A percentile compares a stretch with the other conserved stretches of the same genome.
Conservation (phyloP, 176 grass and related monocot genomes). For the Areca catechu region DNA sequence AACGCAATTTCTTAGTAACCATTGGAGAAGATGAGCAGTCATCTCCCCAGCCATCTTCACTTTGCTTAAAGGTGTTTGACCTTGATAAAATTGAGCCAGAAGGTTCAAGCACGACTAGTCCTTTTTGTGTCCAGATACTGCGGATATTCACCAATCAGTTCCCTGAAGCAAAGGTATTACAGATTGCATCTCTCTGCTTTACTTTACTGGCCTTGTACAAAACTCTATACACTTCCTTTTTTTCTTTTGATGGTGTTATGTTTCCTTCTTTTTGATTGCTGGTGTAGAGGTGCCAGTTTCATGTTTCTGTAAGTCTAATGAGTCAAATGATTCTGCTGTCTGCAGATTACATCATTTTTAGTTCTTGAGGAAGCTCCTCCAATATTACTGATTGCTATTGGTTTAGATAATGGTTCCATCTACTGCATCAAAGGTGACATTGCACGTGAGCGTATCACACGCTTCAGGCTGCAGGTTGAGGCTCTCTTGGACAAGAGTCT, state of each 20-base stretch:
- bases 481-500: slow-evolving; percentile 26
- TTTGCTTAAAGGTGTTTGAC: slow-evolving; percentile 92
- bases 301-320: slow-evolving; percentile 9
- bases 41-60: slow-evolving; percentile 55
- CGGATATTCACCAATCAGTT: slow-evolving; percentile 85
- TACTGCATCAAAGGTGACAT: slow-evolving; percentile 99
- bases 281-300: neutral
- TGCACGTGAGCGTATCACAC: slow-evolving; percentile 86
- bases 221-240: neutral
- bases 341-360: slow-evolving; percentile 90
- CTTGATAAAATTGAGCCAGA: slow-evolving; percentile 98
- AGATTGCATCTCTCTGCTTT: neutral
- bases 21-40: slow-evolving; percentile 88
- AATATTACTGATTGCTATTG: slow-evolving; percentile 70
- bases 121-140: slow-evolving; percentile 94
- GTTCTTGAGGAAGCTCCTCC: slow-evolving; percentile 98
- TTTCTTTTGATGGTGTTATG: neutral
- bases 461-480: slow-evolving; percentile 75
- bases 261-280: neutral
- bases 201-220: no score
- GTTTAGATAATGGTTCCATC: slow-evolving; percentile 78
- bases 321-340: slow-evolving; percentile 6
- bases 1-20: slow-evolving; percentile 82
- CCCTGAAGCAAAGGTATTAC: slow-evolving; percentile 75
- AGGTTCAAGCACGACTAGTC: slow-evolving; percentile 67